A percentile compares a stretch with the other conserved stretches of the same genome.
Evolutionary conservation across 176 grass and related monocot genomes (phyloP).

Genomic region (Hyparrhenia diplandra): DNA sequence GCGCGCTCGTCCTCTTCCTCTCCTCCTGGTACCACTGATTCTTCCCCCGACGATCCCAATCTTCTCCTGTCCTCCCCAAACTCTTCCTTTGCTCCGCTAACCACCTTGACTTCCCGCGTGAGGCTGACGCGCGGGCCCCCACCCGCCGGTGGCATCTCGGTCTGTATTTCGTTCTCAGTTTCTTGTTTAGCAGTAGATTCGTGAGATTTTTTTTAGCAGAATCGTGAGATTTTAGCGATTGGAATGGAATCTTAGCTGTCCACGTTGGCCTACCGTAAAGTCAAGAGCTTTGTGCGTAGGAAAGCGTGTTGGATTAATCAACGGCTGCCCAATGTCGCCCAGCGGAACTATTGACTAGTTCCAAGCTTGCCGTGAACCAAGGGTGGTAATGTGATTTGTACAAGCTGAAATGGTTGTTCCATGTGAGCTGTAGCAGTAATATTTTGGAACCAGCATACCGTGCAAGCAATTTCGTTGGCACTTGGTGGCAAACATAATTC

Average conservation of each 20-base stretch:
- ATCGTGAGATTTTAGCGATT: neutral
- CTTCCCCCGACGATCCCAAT: neutral
- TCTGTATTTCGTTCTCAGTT: neutral
- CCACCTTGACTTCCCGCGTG: conserved; percentile 23
- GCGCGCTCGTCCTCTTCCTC: conserved; percentile 72
- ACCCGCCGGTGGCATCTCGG: neutral
- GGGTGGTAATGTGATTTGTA: neutral
- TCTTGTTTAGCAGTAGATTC: too few relatives aligned
- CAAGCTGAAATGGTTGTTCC: neutral
- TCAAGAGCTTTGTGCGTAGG: conserved; percentile 5
- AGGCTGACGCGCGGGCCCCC: conserved; percentile 29
- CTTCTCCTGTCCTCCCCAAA: neutral
- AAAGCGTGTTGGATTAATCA: conserved; percentile 24
- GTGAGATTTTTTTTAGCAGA: conserved; percentile 22
- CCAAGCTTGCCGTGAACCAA: neutral
- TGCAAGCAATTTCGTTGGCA: neutral
- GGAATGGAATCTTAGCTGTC: conserved; percentile 13
- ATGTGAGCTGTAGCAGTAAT: neutral
- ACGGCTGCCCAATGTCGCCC: neutral
- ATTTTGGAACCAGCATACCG: neutral
- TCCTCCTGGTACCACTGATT: conserved; percentile 52
- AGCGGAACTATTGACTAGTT: neutral
- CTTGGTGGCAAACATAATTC: neutral
- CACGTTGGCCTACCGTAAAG: conserved; percentile 6
- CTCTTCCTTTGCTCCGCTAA: conserved; percentile 6